Percentiles rank a stretch among this genome's conserved stretches.
phyloP scores from a whole-genome alignment of 495 filamentous ascomycete genomes.

The Filosporella fistucella region DNA sequence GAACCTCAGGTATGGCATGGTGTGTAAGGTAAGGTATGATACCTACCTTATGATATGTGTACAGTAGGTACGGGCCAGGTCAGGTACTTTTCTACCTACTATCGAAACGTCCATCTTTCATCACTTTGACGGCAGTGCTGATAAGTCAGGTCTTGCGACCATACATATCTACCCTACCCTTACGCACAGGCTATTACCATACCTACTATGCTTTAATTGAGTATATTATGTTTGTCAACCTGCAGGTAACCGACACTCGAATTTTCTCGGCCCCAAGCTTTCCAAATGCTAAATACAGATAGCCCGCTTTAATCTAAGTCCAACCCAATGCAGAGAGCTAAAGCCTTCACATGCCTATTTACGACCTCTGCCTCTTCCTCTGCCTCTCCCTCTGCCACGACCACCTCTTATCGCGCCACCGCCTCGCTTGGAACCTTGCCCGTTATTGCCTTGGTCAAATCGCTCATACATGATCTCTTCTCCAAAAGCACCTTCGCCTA shows the following conservation, averaged over 20 bases:
- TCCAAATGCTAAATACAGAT: background rate
- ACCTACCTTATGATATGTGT: too few relatives aligned
- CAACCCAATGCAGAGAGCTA: background rate
- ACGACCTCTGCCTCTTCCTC: conserved; percentile 18
- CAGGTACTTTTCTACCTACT: background rate
- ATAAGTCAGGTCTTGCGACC: conserved; percentile 15
- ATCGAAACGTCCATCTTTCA: too few relatives aligned
- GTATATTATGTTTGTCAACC: conserved; percentile 13
- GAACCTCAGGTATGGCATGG: too few relatives aligned
- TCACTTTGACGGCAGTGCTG: too few relatives aligned
- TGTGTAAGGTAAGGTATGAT: too few relatives aligned
- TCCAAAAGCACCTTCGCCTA: conserved; percentile 76
- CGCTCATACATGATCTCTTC: conserved; percentile 65
- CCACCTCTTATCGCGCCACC: conserved; percentile 35
- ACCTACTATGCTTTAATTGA: conserved; percentile 18
- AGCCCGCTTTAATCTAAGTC: background rate
- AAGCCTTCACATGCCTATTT: conserved; percentile 1
- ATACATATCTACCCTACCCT: background rate
- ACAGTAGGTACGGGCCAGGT: background rate
- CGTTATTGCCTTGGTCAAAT: conserved; percentile 40
- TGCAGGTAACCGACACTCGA: conserved; percentile 15
- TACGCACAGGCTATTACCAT: conserved; percentile 16
- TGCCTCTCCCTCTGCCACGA: conserved; percentile 17
- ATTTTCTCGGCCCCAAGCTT: conserved; percentile 4
- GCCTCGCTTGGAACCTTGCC: conserved; percentile 36